Conservation (phyloP, 2,329 filamentous ascomycete species). For the Colletotrichum coccodes region DNA sequence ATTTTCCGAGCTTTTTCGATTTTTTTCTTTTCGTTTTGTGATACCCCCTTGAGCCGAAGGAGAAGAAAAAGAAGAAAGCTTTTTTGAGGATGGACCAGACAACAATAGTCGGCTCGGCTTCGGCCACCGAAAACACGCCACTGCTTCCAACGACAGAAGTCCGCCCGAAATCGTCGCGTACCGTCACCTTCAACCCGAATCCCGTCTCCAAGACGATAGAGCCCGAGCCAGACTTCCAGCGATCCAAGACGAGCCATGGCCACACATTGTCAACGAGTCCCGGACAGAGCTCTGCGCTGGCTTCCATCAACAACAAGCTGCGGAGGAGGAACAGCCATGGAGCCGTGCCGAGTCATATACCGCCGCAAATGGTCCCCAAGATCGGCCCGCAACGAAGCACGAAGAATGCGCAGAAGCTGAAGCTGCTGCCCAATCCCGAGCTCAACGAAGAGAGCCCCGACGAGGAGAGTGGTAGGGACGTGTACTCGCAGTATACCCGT, state of each 20-base stretch:
- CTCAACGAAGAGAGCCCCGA: slow-evolving; percentile 80
- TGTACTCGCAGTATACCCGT: slow-evolving; percentile 96
- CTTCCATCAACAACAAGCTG: slow-evolving; percentile 87
- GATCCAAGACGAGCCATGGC: slow-evolving; percentile 42
- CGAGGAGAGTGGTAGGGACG: slow-evolving; percentile 92
- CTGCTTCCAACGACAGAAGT: slow-evolving; percentile 44
- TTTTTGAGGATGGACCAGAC: slow-evolving; percentile 33
- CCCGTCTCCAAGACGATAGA: slow-evolving; percentile 71
- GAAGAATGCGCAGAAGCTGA: slow-evolving; percentile 95
- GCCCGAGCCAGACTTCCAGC: slow-evolving; percentile 49
- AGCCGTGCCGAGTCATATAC: slow-evolving; percentile 48
- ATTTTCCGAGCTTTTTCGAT: not conserved
- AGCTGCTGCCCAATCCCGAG: slow-evolving; percentile 93
- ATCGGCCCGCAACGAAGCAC: slow-evolving; percentile 95
- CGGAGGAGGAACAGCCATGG: slow-evolving; percentile 87
- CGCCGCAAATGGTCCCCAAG: slow-evolving; percentile 64
- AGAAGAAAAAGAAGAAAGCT: not conserved
- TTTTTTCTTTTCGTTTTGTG: slow-evolving; percentile 6
- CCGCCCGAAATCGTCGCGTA: slow-evolving; percentile 63
- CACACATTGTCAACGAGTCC: slow-evolving; percentile 45
- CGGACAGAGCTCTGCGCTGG: slow-evolving; percentile 64
- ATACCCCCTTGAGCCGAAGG: slow-evolving; percentile 17
- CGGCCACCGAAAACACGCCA: slow-evolving; percentile 46
- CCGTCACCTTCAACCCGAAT: slow-evolving; percentile 82
- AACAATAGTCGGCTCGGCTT: slow-evolving; percentile 21